These are phyloP conservation scores for Xylaria sp. DNA, from an alignment of 2,329 filamentous ascomycete species.

Conservation along the genomic window DNA sequence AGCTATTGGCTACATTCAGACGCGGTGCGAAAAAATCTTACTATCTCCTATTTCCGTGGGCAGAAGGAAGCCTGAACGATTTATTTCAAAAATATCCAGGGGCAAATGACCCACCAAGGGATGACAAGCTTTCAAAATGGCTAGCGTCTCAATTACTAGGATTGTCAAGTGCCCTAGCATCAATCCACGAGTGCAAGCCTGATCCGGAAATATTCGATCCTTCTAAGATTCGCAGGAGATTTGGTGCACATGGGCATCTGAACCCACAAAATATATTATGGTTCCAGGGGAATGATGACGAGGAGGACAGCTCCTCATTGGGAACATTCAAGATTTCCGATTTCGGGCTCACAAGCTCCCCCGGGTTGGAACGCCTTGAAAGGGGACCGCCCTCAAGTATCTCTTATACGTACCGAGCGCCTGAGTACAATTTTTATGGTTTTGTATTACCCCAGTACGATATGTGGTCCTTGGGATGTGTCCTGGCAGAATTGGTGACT, in stretches of 20 bases:
- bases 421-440: not conserved
- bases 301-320: not conserved
- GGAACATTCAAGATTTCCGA: not conserved
- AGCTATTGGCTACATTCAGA: not conserved
- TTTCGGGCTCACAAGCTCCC: not conserved
- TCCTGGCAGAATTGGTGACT: not conserved
- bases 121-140: slow-evolving; percentile 15
- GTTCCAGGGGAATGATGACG: not conserved
- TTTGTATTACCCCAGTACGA: not conserved
- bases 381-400: not conserved
- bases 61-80: slow-evolving; percentile 1
- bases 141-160: slow-evolving; percentile 1
- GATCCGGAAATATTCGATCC: not conserved
- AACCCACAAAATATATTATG: slow-evolving; percentile 3
- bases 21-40: not conserved
- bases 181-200: slow-evolving; percentile 1
- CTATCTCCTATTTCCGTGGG: not conserved
- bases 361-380: not conserved
- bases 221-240: not conserved
- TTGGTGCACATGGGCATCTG: not conserved
- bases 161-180: not conserved
- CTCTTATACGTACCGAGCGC: not conserved
- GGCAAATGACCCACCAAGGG: slow-evolving; percentile 2
- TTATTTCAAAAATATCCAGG: not conserved
- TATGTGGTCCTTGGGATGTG: not conserved